Percentiles rank a stretch among this genome's conserved stretches.
Evolutionary conservation across 208 protist species (phyloP).

Genomic region (Leishmania arabica): DNA sequence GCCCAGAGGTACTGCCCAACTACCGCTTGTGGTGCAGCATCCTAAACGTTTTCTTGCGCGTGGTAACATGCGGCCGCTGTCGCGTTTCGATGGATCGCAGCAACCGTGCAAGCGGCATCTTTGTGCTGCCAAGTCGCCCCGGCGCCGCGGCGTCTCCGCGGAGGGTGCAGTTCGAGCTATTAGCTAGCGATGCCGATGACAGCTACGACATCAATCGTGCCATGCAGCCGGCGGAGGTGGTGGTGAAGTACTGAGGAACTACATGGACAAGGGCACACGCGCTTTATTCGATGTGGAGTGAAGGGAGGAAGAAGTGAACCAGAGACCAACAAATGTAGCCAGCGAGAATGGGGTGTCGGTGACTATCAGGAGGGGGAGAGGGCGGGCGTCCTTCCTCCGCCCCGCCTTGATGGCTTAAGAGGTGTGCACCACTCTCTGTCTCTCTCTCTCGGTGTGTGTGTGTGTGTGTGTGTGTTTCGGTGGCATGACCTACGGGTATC

Average conservation of each 20-base stretch:
- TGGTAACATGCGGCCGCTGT: constrained; percentile 54
- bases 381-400: neutral
- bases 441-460: no score
- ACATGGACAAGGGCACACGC: neutral
- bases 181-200: constrained; percentile 54
- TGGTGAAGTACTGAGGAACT: constrained; percentile 28
- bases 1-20: constrained; percentile 77
- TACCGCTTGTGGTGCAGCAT: constrained; percentile 73
- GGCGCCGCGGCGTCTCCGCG: constrained; percentile 17
- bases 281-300: neutral
- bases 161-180: constrained; percentile 53
- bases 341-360: neutral
- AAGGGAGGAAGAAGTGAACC: neutral
- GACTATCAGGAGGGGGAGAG: neutral
- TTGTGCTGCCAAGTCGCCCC: constrained; percentile 35
- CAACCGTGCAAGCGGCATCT: constrained; percentile 9
- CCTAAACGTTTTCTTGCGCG: constrained; percentile 19
- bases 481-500: neutral
- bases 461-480: no score
- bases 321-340: no score
- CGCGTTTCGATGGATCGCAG: constrained; percentile 8
- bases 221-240: constrained; percentile 50
- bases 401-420: neutral
- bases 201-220: constrained; percentile 35
- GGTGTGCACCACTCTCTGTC: neutral